Evolutionary conservation across 2,329 filamentous ascomycete species (phyloP).

Genomic region (Claviceps pazoutovae): DNA sequence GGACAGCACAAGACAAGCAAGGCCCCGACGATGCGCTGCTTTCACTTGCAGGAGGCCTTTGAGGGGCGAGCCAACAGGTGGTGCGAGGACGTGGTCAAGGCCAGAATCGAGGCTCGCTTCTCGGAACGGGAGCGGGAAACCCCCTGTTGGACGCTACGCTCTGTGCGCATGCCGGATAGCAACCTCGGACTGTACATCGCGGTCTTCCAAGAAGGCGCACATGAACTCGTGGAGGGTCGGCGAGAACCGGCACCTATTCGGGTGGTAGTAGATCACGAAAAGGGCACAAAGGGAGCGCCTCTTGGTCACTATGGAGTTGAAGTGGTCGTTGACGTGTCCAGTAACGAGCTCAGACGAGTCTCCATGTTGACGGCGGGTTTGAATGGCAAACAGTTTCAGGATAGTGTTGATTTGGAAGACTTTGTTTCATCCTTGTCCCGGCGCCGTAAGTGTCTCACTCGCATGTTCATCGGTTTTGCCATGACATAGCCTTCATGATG

Average conservation of each 20-base stretch:
- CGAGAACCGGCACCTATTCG: constrained; percentile 55
- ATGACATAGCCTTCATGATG: background rate
- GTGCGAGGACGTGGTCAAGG: constrained; percentile 76
- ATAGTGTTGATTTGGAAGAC: constrained; percentile 59
- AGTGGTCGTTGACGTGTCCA: constrained; percentile 50
- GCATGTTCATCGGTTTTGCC: background rate
- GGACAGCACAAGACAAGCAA: constrained; percentile 28
- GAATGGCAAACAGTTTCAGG: constrained; percentile 56
- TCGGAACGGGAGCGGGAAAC: constrained; percentile 71
- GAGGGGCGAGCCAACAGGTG: constrained; percentile 65
- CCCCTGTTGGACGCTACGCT: constrained; percentile 66
- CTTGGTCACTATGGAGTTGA: constrained; percentile 58
- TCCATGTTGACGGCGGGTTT: constrained; percentile 44
- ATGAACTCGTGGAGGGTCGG: constrained; percentile 48
- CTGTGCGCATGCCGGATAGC: constrained; percentile 47
- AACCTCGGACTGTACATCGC: constrained; percentile 49
- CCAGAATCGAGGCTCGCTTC: constrained; percentile 73
- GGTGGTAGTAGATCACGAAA: constrained; percentile 58
- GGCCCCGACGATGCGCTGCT: constrained; percentile 47
- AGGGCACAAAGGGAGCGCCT: constrained; percentile 50
- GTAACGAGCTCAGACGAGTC: constrained; percentile 36
- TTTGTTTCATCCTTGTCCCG: constrained; percentile 63
- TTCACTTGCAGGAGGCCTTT: constrained; percentile 60
- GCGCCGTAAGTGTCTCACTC: constrained; percentile 39
- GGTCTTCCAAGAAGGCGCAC: constrained; percentile 56